These are phyloP conservation scores for Macrotyloma uniflorum DNA, from an alignment of 306 rosid genomes.

Conservation along the genomic window DNA sequence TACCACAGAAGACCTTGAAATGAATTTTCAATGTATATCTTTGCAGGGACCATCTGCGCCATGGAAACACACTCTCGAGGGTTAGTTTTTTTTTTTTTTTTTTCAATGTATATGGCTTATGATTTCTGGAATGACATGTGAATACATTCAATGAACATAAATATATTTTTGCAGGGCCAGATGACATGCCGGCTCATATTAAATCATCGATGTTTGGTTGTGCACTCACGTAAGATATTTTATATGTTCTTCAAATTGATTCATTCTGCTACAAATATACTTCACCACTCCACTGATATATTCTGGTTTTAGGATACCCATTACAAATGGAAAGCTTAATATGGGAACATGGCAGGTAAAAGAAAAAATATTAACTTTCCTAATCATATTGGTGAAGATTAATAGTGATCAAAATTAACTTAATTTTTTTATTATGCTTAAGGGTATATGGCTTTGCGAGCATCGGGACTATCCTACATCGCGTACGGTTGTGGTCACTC, in stretches of 20 bases:
- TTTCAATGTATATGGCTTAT: too few species aligned
- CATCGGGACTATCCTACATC: background rate
- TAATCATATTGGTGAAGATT: background rate
- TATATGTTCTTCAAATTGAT: constrained; percentile 14
- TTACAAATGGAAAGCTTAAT: constrained; percentile 87
- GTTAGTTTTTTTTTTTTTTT: constrained; percentile 40
- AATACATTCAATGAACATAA: background rate
- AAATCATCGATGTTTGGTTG: constrained; percentile 94
- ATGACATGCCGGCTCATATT: constrained; percentile 97
- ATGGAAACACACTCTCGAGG: constrained; percentile 93
- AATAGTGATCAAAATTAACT: too few species aligned
- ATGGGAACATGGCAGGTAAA: constrained; percentile 99
- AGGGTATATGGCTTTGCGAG: constrained; percentile 16
- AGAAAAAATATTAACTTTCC: background rate
- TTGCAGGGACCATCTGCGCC: constrained; percentile 67
- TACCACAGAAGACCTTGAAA: background rate
- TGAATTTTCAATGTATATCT: constrained; percentile 10
- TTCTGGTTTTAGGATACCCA: constrained; percentile 69
- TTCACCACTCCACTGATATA: background rate
- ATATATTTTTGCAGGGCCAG: constrained; percentile 61
- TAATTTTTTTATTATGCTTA: background rate
- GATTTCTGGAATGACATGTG: background rate
- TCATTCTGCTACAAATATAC: constrained; percentile 15
- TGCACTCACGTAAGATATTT: constrained; percentile 62
- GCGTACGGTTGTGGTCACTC: background rate